These are phyloP conservation scores for Fusarium newnesense DNA, from an alignment of 2,329 filamentous ascomycete species.

Conservation along the genomic window DNA sequence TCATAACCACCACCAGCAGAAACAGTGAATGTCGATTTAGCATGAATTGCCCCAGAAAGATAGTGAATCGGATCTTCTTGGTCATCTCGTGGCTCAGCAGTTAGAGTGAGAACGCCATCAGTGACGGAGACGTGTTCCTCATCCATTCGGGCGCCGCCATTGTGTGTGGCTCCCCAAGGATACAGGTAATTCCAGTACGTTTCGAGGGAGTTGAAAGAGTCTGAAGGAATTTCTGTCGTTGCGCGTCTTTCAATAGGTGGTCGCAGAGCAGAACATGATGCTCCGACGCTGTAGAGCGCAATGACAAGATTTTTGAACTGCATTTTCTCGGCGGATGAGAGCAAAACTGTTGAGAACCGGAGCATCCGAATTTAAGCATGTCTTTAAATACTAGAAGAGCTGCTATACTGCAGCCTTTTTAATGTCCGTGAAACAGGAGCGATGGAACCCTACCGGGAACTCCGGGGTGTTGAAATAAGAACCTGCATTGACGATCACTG, in stretches of 20 bases:
- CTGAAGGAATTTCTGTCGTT: conserved; percentile 21
- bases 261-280: conserved; percentile 8
- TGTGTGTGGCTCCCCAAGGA: conserved; percentile 28
- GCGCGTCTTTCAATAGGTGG: conserved; percentile 19
- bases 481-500: background rate
- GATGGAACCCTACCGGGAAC: conserved; percentile 11
- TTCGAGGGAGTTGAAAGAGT: conserved; percentile 24
- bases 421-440: background rate
- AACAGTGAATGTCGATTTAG: conserved; percentile 31
- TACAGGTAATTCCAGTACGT: conserved; percentile 36
- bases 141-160: conserved; percentile 32
- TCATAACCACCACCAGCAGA: conserved; percentile 23
- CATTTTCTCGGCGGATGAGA: background rate
- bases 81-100: conserved; percentile 22
- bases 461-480: conserved; percentile 12
- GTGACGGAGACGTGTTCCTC: conserved; percentile 26
- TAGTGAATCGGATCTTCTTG: conserved; percentile 30
- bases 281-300: background rate
- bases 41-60: conserved; percentile 30
- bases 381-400: background rate
- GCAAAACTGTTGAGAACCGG: too few species aligned
- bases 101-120: conserved; percentile 25
- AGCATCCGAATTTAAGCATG: background rate
- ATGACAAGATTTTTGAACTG: background rate
- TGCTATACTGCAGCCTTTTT: background rate